Conservation (phyloP, 352 stramenopile genomes). For the Aphanomyces astaci region DNA sequence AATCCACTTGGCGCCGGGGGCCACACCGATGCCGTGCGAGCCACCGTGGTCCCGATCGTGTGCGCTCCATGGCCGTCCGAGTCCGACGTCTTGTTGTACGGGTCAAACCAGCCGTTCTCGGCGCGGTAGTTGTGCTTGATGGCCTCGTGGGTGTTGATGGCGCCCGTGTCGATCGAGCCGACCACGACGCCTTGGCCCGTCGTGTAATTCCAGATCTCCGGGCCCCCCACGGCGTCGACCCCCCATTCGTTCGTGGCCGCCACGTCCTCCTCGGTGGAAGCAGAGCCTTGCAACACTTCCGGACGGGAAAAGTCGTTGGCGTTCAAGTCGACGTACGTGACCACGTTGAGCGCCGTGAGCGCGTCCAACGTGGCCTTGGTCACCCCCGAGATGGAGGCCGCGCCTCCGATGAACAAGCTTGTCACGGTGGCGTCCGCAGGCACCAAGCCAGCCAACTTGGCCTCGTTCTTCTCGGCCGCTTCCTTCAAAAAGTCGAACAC, state of each 20-base stretch:
- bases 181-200: conserved; percentile 19
- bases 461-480: not conserved
- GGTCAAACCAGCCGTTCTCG: conserved; percentile 45
- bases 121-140: conserved; percentile 29
- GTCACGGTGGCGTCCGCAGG: not conserved
- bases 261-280: too few species aligned
- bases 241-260: conserved; percentile 19
- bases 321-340: not conserved
- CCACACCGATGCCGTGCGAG: conserved; percentile 28
- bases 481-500: not conserved
- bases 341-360: not conserved
- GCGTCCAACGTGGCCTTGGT: not conserved
- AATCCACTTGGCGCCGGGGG: conserved; percentile 29
- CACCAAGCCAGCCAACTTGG: not conserved
- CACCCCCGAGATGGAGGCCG: not conserved
- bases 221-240: conserved; percentile 8
- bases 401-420: not conserved
- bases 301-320: not conserved
- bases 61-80: conserved; percentile 32
- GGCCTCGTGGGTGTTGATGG: conserved; percentile 15
- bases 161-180: conserved; percentile 24
- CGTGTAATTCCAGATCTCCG: conserved; percentile 14
- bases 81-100: conserved; percentile 27
- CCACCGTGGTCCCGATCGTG: conserved; percentile 31
- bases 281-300: not conserved